phyloP scores from a whole-genome alignment of 345 rosid genomes.

The Pugionium cornutum region DNA sequence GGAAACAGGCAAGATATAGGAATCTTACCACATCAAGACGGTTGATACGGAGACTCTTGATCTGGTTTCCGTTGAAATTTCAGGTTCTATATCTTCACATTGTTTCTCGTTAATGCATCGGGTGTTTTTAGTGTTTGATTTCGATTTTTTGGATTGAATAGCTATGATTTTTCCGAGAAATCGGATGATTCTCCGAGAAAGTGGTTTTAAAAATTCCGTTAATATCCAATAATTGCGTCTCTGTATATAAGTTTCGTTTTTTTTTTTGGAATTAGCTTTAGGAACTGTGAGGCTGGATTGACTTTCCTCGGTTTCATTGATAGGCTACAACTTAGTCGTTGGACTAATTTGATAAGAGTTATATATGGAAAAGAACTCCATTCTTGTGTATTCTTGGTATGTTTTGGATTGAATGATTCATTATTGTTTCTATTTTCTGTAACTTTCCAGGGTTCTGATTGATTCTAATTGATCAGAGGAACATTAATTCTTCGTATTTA shows the following conservation, averaged over 20 bases:
- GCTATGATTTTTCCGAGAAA: constrained; percentile 14
- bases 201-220: background rate
- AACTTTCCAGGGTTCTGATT: constrained; percentile 19
- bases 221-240: background rate
- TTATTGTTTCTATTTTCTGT: constrained; percentile 22
- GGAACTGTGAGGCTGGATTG: constrained; percentile 23
- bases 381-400: background rate
- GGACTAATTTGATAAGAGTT: constrained; percentile 6
- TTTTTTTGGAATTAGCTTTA: background rate
- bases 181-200: constrained; percentile 25
- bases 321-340: constrained; percentile 16
- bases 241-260: background rate
- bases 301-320: constrained; percentile 23
- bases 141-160: constrained; percentile 12
- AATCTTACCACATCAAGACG: background rate
- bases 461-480: constrained; percentile 5
- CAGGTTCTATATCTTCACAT: constrained; percentile 31
- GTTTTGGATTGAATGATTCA: constrained; percentile 5
- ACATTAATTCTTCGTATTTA: background rate
- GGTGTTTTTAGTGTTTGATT: background rate
- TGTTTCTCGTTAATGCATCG: constrained; percentile 6
- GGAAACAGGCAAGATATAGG: background rate
- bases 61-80: constrained; percentile 26
- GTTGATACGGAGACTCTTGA: constrained; percentile 14
- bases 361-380: background rate